phyloP scores from a whole-genome alignment of 1,284 basidiomycete genomes.

The Cryptococcus sp. region DNA sequence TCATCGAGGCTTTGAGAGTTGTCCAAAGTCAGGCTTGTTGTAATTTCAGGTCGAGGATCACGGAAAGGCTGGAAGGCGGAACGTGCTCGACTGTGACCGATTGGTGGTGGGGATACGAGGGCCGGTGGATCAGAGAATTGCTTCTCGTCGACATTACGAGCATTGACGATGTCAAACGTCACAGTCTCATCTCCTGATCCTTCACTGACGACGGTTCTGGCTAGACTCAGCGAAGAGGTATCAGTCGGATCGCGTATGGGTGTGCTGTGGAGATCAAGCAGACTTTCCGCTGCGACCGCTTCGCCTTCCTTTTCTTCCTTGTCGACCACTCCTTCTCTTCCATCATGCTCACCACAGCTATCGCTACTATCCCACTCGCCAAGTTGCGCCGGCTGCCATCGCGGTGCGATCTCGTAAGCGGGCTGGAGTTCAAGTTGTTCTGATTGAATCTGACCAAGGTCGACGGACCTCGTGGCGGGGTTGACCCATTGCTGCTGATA shows the following conservation, averaged over 20 bases:
- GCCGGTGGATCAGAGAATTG: constrained; percentile 9
- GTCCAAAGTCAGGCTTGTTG: constrained; percentile 14
- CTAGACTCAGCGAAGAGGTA: not conserved
- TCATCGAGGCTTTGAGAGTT: constrained; percentile 11
- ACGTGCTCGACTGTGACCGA: constrained; percentile 1
- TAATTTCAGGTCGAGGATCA: constrained; percentile 19
- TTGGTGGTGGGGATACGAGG: constrained; percentile 2
- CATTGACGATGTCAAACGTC: constrained; percentile 1
- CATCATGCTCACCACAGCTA: constrained; percentile 1
- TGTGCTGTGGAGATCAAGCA: constrained; percentile 20
- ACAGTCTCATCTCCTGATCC: not conserved
- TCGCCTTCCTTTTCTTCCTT: constrained; percentile 10
- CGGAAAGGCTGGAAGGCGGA: constrained; percentile 23
- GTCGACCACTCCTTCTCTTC: not conserved
- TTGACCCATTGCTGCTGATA: constrained; percentile 14
- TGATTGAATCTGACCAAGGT: not conserved
- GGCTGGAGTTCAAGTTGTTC: constrained; percentile 7
- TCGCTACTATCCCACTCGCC: constrained; percentile 5
- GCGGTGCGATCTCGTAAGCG: constrained; percentile 10
- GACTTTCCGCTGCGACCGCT: constrained; percentile 15
- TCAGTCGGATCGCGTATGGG: constrained; percentile 13
- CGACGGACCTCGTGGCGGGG: not conserved
- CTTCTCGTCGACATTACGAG: not conserved
- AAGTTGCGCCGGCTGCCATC: constrained; percentile 7
- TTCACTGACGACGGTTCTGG: no score